These are phyloP conservation scores for Podaxis sp. DNA, from an alignment of 768 basidiomycete species.

Conservation along the genomic window DNA sequence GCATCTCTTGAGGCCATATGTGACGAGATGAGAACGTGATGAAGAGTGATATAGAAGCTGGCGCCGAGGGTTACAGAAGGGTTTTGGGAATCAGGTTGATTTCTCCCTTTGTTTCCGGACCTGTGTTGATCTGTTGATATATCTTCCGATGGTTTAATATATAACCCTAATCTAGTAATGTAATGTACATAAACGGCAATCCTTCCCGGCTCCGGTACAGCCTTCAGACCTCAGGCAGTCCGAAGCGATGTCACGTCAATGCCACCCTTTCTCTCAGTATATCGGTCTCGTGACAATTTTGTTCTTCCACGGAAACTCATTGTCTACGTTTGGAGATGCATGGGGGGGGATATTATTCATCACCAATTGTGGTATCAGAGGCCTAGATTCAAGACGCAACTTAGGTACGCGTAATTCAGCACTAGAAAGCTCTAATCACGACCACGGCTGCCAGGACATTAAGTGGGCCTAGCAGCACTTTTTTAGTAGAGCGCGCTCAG, in stretches of 20 bases:
- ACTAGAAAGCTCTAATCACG: background rate
- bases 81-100: background rate
- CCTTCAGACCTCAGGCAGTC: background rate
- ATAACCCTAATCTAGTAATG: conserved; percentile 1
- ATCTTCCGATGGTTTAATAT: background rate
- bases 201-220: background rate
- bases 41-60: background rate
- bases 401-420: background rate
- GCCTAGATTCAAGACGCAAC: too few relatives aligned
- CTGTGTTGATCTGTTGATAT: background rate
- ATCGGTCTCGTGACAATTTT: too few relatives aligned
- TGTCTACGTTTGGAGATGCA: too few relatives aligned
- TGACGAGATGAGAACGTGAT: background rate
- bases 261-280: background rate
- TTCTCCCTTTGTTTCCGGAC: conserved; percentile 3
- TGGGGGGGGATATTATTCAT: too few relatives aligned
- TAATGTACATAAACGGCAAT: conserved; percentile 12
- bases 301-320: too few relatives aligned
- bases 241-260: background rate
- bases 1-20: too few relatives aligned
- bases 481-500: background rate
- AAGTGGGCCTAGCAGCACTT: background rate
- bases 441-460: background rate
- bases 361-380: too few relatives aligned
- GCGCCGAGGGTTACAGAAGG: background rate